Evolutionary conservation across 345 rosid species (phyloP), one percentile per base, ranked within the genome.

Genomic region (Clarkia xantiana): DNA sequence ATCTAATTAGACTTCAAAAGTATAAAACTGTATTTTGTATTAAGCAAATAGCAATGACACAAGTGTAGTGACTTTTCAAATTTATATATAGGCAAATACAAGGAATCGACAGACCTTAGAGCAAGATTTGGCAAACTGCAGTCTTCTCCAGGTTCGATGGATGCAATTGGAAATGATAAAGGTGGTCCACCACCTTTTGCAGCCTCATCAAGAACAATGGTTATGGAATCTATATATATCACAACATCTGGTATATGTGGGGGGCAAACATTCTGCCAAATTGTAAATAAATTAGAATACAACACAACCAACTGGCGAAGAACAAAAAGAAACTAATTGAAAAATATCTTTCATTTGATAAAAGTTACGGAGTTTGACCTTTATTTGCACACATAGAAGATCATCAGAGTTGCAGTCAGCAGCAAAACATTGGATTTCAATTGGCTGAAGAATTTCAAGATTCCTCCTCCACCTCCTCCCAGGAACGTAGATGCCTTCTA

Each of bases 401-500:
- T 93, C 94, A 71, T 82, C 86, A 25, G 95, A 82, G 62, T 87
- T 87, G 75, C 95, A 93, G 64, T 84, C 80, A 51, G 91, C 78
- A 42, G 84, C 73, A 68, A 78, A 82, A 23, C 90, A 87, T 65
- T 71, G 70, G 56, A 93, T 87, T 60, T 82, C 81, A 48, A 84
- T 69, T 47, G 95, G 95, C 74, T 87, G 99, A 78, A 93, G 70
- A 18, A 84, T 78, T 71, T 93, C 79, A 49, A 87, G 72, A 67
- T 81, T 87, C 75, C 87, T 87, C 66, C 81, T 75, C 98, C 99
- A 91, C 69, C 95, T 78, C 69, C 74, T 78, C 59, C 96, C 96
- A 17, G 99, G 94, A 55, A 76, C 72, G 62, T 80, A 78, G 62
- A 91, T 84, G 55, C 99, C 99, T 66, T 82, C 86, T 56, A 87